Conservation (phyloP, 306 rosid genomes). For the Neltuma alba region DNA sequence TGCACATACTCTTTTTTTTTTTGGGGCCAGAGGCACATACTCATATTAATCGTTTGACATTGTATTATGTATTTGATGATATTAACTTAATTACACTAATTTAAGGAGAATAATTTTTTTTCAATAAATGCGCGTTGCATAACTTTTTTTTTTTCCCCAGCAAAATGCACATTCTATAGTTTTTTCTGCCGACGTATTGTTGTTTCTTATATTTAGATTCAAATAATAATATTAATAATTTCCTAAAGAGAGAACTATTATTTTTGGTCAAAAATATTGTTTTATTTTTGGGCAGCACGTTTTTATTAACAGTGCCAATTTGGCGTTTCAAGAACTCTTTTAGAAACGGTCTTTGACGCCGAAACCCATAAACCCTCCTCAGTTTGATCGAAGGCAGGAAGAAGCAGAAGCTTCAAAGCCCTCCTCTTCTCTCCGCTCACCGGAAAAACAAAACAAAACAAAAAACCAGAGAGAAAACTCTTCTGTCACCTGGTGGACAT, state of each 20-base stretch:
- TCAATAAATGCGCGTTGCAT: too few relatives aligned
- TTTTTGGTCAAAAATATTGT: too few relatives aligned
- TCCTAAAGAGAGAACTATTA: not conserved
- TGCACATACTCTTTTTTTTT: too few relatives aligned
- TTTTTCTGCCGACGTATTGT: too few relatives aligned
- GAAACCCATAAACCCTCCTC: conserved; percentile 6
- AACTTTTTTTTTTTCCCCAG: too few relatives aligned
- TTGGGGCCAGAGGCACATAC: too few relatives aligned
- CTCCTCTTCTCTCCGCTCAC: conserved; percentile 21
- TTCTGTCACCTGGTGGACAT: not conserved
- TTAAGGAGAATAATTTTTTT: too few relatives aligned
- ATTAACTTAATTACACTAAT: not conserved
- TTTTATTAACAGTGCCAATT: not conserved
- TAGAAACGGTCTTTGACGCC: not conserved
- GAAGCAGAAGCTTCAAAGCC: conserved; percentile 6
- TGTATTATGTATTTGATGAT: not conserved
- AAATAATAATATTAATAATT: too few relatives aligned
- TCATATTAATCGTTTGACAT: too few relatives aligned
- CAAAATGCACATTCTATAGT: not conserved
- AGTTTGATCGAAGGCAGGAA: not conserved
- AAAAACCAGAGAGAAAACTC: not conserved
- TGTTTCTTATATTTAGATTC: not conserved
- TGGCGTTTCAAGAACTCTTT: not conserved
- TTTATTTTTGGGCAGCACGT: too few relatives aligned
- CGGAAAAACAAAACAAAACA: not conserved